Conservation (phyloP, 2,329 filamentous ascomycete species). For the Elsinoe ampelina region DNA sequence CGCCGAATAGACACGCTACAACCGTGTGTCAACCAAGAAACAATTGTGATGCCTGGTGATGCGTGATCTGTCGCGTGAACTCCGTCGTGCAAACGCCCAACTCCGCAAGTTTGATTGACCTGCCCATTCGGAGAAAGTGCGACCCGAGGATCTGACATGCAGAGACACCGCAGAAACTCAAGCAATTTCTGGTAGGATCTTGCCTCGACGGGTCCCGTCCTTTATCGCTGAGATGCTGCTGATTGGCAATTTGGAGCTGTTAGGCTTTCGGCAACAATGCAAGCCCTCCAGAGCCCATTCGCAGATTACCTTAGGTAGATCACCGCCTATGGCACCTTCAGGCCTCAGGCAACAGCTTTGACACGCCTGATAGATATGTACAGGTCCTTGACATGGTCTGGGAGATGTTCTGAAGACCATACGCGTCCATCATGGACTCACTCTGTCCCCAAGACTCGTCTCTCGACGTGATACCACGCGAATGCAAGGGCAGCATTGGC, state of each 20-base stretch:
- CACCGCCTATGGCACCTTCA: not conserved
- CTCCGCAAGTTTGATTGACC: not conserved
- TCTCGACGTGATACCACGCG: slow-evolving; percentile 1
- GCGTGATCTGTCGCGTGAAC: not conserved
- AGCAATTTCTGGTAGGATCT: not conserved
- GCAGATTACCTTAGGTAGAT: not conserved
- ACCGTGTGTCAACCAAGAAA: not conserved
- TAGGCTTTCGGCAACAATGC: not conserved
- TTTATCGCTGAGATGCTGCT: not conserved
- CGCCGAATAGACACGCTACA: not conserved
- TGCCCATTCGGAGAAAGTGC: slow-evolving; percentile 2
- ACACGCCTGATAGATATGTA: not conserved
- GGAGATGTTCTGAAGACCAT: not conserved
- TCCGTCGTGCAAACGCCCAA: not conserved
- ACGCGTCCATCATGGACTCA: not conserved
- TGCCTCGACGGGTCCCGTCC: not conserved
- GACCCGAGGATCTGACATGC: not conserved
- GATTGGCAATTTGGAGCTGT: not conserved
- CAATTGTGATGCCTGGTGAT: not conserved
- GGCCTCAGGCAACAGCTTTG: slow-evolving; percentile 9
- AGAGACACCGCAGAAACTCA: slow-evolving; percentile 7
- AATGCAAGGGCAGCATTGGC: slow-evolving; percentile 21
- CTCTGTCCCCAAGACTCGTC: slow-evolving; percentile 8
- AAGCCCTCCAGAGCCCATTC: not conserved
- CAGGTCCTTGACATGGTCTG: not conserved